These are phyloP conservation scores for Carex myosuroides DNA, from an alignment of 176 grass and related monocot species.

Conservation along the genomic window DNA sequence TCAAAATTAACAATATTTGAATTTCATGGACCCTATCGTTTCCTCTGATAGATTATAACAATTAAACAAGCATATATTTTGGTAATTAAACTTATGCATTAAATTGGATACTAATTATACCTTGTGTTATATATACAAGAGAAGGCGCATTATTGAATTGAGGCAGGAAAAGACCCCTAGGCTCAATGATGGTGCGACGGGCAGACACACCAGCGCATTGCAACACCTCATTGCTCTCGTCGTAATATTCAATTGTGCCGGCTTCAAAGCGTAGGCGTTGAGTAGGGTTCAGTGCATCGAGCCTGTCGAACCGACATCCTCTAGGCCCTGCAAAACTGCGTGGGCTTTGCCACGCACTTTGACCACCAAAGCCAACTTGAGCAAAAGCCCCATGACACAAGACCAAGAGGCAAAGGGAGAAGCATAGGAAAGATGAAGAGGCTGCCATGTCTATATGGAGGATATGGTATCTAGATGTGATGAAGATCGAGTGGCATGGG, in stretches of 20 bases:
- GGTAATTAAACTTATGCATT: neutral
- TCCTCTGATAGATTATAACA: neutral
- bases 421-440: neutral
- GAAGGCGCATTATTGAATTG: conserved; percentile 24
- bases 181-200: conserved; percentile 7
- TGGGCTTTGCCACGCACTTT: conserved; percentile 18
- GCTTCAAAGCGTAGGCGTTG: conserved; percentile 28
- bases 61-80: neutral
- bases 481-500: neutral
- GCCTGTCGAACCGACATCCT: conserved; percentile 34
- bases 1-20: neutral
- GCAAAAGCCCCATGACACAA: conserved; percentile 22
- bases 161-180: conserved; percentile 38
- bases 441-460: neutral
- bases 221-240: conserved; percentile 27
- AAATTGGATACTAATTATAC: neutral
- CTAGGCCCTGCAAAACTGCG: neutral
- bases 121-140: conserved; percentile 45
- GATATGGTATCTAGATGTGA: neutral
- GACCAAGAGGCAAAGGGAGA: conserved; percentile 14
- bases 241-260: conserved; percentile 30
- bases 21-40: neutral
- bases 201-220: conserved; percentile 24
- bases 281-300: conserved; percentile 28
- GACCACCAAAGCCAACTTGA: neutral